Conservation (phyloP, 192 early-diverging fungal genomes). For the Coemansia sp. region DNA sequence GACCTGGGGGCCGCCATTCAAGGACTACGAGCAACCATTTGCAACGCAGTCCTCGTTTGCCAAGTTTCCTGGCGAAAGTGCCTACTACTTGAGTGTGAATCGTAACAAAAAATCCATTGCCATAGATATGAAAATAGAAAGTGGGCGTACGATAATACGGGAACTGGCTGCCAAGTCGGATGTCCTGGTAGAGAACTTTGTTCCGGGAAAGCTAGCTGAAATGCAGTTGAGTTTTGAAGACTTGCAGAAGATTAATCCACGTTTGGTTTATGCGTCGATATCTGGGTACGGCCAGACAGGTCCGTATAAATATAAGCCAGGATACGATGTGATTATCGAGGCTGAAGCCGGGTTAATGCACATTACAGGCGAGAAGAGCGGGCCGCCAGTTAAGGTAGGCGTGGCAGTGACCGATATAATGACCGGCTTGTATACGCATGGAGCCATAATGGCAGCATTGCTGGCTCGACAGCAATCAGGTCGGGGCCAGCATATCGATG, state of each 20-base stretch:
- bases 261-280: slow-evolving; percentile 85
- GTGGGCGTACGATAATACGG: slow-evolving; percentile 63
- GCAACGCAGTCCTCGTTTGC: slow-evolving; percentile 43
- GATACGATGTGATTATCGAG: slow-evolving; percentile 89
- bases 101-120: slow-evolving; percentile 90
- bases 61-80: slow-evolving; percentile 59
- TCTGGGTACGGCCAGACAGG: slow-evolving; percentile 84
- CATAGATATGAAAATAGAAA: slow-evolving; percentile 72
- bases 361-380: slow-evolving; percentile 85
- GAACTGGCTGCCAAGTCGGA: slow-evolving; percentile 69
- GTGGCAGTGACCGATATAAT: slow-evolving; percentile 89
- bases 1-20: slow-evolving; percentile 74
- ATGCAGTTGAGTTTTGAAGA: slow-evolving; percentile 77
- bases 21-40: slow-evolving; percentile 6
- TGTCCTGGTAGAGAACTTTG: slow-evolving; percentile 88
- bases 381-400: slow-evolving; percentile 89
- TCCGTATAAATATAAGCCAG: slow-evolving; percentile 73
- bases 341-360: slow-evolving; percentile 94
- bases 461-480: slow-evolving; percentile 63
- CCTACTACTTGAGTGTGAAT: slow-evolving; percentile 91
- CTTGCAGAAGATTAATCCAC: slow-evolving; percentile 64
- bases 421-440: slow-evolving; percentile 84
- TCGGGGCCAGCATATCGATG: slow-evolving; percentile 83
- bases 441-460: slow-evolving; percentile 86
- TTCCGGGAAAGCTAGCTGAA: slow-evolving; percentile 80